Evolutionary conservation across 345 rosid genomes (phyloP).

Genomic region (Hibiscus syriacus): DNA sequence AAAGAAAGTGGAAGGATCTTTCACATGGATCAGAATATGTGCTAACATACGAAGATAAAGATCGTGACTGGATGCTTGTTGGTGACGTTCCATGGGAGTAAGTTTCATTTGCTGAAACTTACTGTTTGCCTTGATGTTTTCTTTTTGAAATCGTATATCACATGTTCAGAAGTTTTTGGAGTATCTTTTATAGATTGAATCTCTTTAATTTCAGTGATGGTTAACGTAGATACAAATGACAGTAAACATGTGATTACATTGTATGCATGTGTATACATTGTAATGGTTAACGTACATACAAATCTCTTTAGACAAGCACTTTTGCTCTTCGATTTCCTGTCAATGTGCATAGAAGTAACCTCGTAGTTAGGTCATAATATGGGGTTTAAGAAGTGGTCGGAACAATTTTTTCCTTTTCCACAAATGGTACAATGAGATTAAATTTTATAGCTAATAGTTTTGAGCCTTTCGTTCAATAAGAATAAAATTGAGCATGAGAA

Average conservation of each 20-base stretch:
- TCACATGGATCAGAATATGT: constrained; percentile 86
- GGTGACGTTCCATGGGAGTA: too few relatives aligned
- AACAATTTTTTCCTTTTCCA: not conserved
- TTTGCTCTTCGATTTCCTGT: not conserved
- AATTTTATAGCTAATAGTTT: not conserved
- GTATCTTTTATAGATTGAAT: not conserved
- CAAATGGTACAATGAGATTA: not conserved
- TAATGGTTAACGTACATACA: too few relatives aligned
- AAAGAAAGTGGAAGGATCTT: constrained; percentile 69
- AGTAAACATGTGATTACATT: not conserved
- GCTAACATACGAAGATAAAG: constrained; percentile 79
- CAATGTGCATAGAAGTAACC: not conserved
- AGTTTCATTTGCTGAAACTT: constrained; percentile 21
- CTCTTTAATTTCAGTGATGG: too few relatives aligned
- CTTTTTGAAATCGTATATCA: not conserved
- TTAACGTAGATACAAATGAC: too few relatives aligned
- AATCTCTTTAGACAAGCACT: not conserved
- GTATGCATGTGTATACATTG: not conserved
- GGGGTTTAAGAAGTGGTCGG: not conserved
- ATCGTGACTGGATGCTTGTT: too few relatives aligned
- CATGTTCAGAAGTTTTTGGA: not conserved
- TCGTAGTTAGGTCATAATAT: not conserved
- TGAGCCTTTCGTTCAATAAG: not conserved
- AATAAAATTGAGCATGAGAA: not conserved
- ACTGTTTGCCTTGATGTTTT: not conserved